Evolutionary conservation across 2,329 filamentous ascomycete genomes (phyloP), one percentile per base, ranked within the genome.

Genomic region (Claviceps digitariae): DNA sequence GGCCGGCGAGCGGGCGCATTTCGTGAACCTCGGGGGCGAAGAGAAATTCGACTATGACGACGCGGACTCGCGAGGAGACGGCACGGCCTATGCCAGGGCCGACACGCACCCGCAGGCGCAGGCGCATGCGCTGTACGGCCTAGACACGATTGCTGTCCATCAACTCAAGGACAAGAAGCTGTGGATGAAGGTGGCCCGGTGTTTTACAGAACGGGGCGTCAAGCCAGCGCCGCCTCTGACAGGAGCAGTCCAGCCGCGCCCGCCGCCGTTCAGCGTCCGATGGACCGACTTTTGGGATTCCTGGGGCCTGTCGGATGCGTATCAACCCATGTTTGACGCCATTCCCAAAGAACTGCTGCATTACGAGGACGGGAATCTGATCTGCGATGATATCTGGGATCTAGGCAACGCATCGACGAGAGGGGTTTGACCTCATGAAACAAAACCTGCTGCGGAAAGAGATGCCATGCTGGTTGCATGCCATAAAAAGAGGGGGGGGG

Each of bases 31-130:
- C 12, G 54, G 52, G 20, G 63, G 61, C 25, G 55, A 56, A 1
- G 64, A 66, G 52, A 66, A 64, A 50, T 66, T 66, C 46, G 63
- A 64, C 55, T 67, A 61, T 53, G 58, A 63, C 46, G 59, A 64
- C 36, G 45, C 45, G 1, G 64, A 67, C 52, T 54, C 62, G 0
- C 58, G 62, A 2, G 57, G 57, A 13, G 61, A 66, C 21, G 62
- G 59, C 7, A 62, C 58, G 7, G 60, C 64, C 0, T 67, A 64
- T 61, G 64, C 64, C 12, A 58, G 63, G 2, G 25, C 48, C 6
- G 44, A 40, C 1, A 61, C 63, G 17, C 63, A 66, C 43, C 57
- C 58, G 15, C 50, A 59, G 7, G 57, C 62, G 1, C 59, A 54
- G 15, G 15, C 53, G 20, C 64, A 66, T 46, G 64, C 64, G 9